These are phyloP conservation scores for Warburgia ugandensis DNA, from an alignment of 164 flowering plant genomes.

Conservation along the genomic window DNA sequence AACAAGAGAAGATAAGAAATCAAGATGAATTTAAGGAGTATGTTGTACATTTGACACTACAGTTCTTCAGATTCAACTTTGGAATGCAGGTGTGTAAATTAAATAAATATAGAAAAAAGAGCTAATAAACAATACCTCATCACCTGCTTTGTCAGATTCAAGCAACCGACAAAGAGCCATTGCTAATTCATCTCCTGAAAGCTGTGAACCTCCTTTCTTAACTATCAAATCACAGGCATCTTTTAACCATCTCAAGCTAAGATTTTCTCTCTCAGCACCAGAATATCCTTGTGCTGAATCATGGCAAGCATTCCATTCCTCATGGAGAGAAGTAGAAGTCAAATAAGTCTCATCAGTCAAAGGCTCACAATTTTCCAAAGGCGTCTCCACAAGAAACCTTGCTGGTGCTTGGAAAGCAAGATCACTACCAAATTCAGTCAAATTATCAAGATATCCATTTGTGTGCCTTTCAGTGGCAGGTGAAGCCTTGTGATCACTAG, in stretches of 20 bases:
- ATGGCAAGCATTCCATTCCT: slow-evolving; percentile 20
- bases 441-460: slow-evolving; percentile 23
- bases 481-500: slow-evolving; percentile 20
- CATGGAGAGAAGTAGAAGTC: slow-evolving; percentile 24
- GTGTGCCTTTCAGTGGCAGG: slow-evolving; percentile 16
- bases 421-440: slow-evolving; percentile 70
- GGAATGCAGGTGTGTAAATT: too few relatives aligned
- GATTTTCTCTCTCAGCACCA: slow-evolving; percentile 24
- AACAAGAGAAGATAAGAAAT: too few relatives aligned
- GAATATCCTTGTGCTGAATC: slow-evolving; percentile 14
- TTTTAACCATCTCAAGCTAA: slow-evolving; percentile 76
- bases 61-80: too few relatives aligned
- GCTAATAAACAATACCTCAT: slow-evolving; percentile 52
- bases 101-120: background rate
- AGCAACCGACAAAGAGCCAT: slow-evolving; percentile 93
- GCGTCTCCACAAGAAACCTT: slow-evolving; percentile 64
- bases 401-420: slow-evolving; percentile 62
- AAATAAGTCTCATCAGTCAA: slow-evolving; percentile 29
- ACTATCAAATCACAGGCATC: slow-evolving; percentile 73
- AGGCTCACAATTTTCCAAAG: slow-evolving; percentile 43
- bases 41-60: too few relatives aligned
- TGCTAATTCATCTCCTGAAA: slow-evolving; percentile 89
- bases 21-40: too few relatives aligned
- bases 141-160: slow-evolving; percentile 86
- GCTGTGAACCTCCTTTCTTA: slow-evolving; percentile 57